A percentile compares a stretch with the other conserved stretches of the same genome.
Conservation (phyloP, 345 rosid genomes). For the Melaleuca quinquenervia region DNA sequence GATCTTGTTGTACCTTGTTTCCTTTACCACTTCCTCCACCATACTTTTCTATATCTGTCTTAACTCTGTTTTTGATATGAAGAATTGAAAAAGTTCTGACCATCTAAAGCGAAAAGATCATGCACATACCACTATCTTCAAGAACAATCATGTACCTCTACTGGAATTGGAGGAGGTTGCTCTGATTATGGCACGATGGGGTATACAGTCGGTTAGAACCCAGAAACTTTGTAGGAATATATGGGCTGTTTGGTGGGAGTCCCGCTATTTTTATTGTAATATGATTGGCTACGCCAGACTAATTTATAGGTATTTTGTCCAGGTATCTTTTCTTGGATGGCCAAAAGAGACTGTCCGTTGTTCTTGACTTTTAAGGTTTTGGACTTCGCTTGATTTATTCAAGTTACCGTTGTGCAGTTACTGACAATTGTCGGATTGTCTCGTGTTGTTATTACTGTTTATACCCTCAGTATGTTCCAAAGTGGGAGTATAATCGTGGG, state of each 20-base stretch:
- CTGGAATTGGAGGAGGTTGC: not conserved
- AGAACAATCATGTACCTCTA: not conserved
- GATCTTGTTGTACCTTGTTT: not conserved
- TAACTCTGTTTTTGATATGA: no score
- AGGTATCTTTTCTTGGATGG: not conserved
- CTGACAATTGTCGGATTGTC: not conserved
- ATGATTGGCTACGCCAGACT: not conserved
- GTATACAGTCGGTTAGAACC: not conserved
- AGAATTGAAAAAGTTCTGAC: not conserved
- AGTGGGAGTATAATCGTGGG: not conserved
- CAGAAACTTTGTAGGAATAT: not conserved
- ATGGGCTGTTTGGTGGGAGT: not conserved
- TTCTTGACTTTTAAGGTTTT: not conserved
- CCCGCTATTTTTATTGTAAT: not conserved
- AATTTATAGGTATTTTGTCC: not conserved
- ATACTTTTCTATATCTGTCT: not conserved
- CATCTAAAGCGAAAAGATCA: no score
- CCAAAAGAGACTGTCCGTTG: not conserved
- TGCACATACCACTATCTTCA: not conserved
- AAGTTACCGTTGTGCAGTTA: not conserved
- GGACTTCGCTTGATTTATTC: not conserved
- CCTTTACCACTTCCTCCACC: not conserved
- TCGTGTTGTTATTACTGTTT: not conserved
- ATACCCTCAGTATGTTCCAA: not conserved
- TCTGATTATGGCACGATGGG: not conserved